Base-by-base conservation (phyloP, 352 stramenopile genomes). In the Phytophthora multivora region DNA sequence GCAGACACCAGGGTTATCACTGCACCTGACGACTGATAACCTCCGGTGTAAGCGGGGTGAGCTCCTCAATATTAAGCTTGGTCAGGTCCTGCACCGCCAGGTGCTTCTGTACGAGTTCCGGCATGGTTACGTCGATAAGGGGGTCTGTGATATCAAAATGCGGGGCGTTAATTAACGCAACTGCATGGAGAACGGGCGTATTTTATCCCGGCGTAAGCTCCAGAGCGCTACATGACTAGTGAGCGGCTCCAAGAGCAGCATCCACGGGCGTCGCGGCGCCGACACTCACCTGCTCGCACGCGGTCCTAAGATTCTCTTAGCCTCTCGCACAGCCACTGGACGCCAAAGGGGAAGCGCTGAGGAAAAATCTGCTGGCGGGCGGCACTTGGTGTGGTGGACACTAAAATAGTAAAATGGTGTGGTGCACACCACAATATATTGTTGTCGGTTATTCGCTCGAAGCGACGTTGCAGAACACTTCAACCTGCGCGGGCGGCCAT, bases 31-130 rank as follows among this genome's bases (percentile, higher is more conserved):
- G 86, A 89, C 83, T 93, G 77, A 98, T 97, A 55, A 99, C 97
- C 79, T 99, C 97, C 1, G 97, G 98, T 21, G 97, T 99, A 30
- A 99, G 82, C 26, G 97, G 97, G 16, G 95, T 99, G 52, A 99
- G 89, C 55, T 97, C 93, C 45, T 93, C 88, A 9, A 97, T 74
- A 81, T 99, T 98, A 39, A 99, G 83, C 55, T 93, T 97, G 19
- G 79, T 79, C 54, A 99, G 82, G 81, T 99, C 90, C 81, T 99
- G 97, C 61, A 95, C 82, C 39, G 86, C 86, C 25, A 96, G 66
- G 56, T 93, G 83, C 62, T 88, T 88, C 71, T 91, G 80, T 33
- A 87, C 69, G 60, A 67, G 74, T 71, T 91, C 83, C 51, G 66
- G 73, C 83, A 93, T 92, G 5, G 4, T 56, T 30, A 6, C 54